A percentile compares a stretch with the other conserved stretches of the same genome.
These are phyloP conservation scores for Coemansia sp. DNA, from an alignment of 192 early-diverging fungal genomes.

Conservation along the genomic window DNA sequence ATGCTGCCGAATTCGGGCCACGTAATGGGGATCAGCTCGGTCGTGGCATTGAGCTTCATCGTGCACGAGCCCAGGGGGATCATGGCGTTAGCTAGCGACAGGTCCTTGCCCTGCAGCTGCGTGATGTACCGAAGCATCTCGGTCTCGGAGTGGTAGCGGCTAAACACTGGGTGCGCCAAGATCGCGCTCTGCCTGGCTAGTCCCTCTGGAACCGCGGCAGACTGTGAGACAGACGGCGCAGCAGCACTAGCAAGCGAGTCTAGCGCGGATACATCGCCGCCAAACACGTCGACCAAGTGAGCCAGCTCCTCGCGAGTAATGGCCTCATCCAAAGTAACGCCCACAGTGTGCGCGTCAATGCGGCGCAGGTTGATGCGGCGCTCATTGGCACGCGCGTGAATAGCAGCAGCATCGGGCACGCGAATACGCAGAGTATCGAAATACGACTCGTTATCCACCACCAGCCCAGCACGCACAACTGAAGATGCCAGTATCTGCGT, in stretches of 20 bases:
- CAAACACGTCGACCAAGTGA: conserved; percentile 78
- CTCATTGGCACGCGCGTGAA: conserved; percentile 72
- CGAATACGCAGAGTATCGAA: conserved; percentile 96
- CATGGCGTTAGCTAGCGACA: conserved; percentile 98
- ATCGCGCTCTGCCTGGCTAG: conserved; percentile 74
- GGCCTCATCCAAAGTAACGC: conserved; percentile 92
- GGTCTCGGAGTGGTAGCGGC: conserved; percentile 95
- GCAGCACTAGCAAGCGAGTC: conserved; percentile 49
- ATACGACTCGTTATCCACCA: conserved; percentile 77
- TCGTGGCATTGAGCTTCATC: conserved; percentile 99
- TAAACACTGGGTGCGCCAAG: conserved; percentile 92
- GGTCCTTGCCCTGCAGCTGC: conserved; percentile 94
- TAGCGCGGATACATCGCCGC: conserved; percentile 58
- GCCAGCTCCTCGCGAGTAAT: conserved; percentile 79
- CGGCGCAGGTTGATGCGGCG: conserved; percentile 85
- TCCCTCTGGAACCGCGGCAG: conserved; percentile 56
- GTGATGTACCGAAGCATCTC: conserved; percentile 97
- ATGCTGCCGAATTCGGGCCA: conserved; percentile 96
- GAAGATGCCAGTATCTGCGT: conserved; percentile 78
- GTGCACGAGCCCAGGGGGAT: conserved; percentile 98
- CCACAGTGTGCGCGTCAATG: conserved; percentile 72
- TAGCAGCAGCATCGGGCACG: conserved; percentile 57
- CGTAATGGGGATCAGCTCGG: conserved; percentile 99
- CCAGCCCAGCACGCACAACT: conserved; percentile 72
- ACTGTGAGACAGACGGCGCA: conserved; percentile 54